Conservation (phyloP, 1,284 basidiomycete genomes). For the Sporisorium iseilematis-ciliati region DNA sequence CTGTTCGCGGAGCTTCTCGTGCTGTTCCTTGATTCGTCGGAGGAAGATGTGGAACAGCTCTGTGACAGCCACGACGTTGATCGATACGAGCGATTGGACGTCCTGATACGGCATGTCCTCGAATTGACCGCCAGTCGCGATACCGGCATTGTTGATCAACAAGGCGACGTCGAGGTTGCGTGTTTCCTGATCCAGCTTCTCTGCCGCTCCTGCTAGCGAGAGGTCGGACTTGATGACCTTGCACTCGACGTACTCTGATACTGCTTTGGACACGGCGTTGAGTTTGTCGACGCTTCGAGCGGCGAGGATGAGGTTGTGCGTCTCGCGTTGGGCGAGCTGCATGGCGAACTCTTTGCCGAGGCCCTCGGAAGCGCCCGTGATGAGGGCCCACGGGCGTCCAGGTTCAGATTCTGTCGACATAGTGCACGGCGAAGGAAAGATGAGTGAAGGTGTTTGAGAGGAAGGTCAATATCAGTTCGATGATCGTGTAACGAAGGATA, state of each 20-base stretch:
- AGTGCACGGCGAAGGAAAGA: not conserved
- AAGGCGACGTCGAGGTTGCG: constrained; percentile 26
- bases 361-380: constrained; percentile 39
- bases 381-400: constrained; percentile 22
- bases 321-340: constrained; percentile 24
- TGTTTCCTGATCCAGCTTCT: constrained; percentile 22
- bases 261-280: constrained; percentile 7
- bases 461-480: not conserved
- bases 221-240: constrained; percentile 32
- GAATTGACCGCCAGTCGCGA: constrained; percentile 29
- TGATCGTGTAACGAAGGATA: not conserved
- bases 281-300: constrained; percentile 29
- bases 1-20: constrained; percentile 20
- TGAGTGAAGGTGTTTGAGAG: not conserved
- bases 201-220: constrained; percentile 29
- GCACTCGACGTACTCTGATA: constrained; percentile 22
- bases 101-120: constrained; percentile 25
- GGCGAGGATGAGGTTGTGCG: constrained; percentile 30
- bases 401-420: constrained; percentile 7
- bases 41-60: constrained; percentile 37
- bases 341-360: constrained; percentile 31
- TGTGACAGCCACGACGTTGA: constrained; percentile 35
- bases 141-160: constrained; percentile 44
- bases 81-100: constrained; percentile 20
- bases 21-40: constrained; percentile 19